Evolutionary conservation across 2,329 filamentous ascomycete species (phyloP).

Genomic region (Torrubiella hemipterigena): DNA sequence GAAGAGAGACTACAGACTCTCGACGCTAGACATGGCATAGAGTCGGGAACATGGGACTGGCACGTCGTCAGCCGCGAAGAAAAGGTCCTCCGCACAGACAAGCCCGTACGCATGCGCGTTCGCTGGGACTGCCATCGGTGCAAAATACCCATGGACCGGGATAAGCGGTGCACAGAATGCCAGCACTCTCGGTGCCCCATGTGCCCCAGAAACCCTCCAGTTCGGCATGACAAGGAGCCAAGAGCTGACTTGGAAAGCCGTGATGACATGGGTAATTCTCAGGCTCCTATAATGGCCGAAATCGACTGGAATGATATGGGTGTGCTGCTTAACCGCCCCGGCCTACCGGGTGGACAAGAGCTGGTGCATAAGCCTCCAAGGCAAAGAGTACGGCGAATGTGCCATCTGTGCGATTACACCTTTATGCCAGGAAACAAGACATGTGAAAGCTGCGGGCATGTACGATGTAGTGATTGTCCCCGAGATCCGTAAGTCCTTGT

Average conservation of each 20-base stretch:
- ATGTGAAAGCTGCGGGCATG: slow-evolving; percentile 59
- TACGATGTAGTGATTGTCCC: slow-evolving; percentile 69
- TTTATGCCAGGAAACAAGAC: slow-evolving; percentile 48
- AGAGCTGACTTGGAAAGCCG: slow-evolving; percentile 30
- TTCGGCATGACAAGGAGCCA: slow-evolving; percentile 45
- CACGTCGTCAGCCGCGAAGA: slow-evolving; percentile 35
- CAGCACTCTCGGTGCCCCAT: slow-evolving; percentile 70
- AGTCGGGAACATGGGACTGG: slow-evolving; percentile 42
- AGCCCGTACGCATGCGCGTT: slow-evolving; percentile 66
- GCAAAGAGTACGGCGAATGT: slow-evolving; percentile 63
- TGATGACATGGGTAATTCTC: slow-evolving; percentile 40
- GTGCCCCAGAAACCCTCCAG: slow-evolving; percentile 63
- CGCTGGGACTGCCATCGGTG: slow-evolving; percentile 75
- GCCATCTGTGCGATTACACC: slow-evolving; percentile 58
- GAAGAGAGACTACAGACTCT: too few species aligned
- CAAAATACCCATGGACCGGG: slow-evolving; percentile 57
- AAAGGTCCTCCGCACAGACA: slow-evolving; percentile 54
- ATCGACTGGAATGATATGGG: slow-evolving; percentile 34
- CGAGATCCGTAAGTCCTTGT: slow-evolving; percentile 56
- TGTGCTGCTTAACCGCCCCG: slow-evolving; percentile 48
- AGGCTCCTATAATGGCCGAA: slow-evolving; percentile 39
- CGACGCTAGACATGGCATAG: slow-evolving; percentile 41
- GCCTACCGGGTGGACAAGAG: slow-evolving; percentile 56
- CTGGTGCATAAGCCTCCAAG: slow-evolving; percentile 58
- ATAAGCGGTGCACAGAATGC: slow-evolving; percentile 66